Evolutionary conservation across 23 red algal genomes (phyloP).

Genomic region (Agarophyton chilense): DNA sequence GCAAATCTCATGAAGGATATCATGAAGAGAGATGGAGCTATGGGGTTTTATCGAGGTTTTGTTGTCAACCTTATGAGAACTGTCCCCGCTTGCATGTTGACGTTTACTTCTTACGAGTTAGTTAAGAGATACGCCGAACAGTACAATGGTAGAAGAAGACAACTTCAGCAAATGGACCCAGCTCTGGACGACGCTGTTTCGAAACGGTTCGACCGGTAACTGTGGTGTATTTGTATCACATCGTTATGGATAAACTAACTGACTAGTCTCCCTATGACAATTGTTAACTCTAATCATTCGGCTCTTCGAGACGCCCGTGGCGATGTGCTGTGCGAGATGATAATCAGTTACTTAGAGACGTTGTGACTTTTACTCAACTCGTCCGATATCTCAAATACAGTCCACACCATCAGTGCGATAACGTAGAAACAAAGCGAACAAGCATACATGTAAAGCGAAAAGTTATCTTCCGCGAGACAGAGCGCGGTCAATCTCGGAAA

Average conservation of each 20-base stretch:
- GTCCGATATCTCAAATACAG: neutral
- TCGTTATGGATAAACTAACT: slow-evolving; percentile 2
- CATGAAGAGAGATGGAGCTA: slow-evolving; percentile 60
- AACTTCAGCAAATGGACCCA: slow-evolving; percentile 16
- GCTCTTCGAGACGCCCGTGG: no score
- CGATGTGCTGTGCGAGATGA: no score
- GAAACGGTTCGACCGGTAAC: neutral
- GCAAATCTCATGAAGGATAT: slow-evolving; percentile 65
- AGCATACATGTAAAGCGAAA: neutral
- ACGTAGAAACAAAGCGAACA: neutral
- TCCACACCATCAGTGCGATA: neutral
- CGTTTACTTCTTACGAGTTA: slow-evolving; percentile 92
- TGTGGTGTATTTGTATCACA: neutral
- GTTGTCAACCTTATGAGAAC: slow-evolving; percentile 84
- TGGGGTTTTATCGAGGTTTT: slow-evolving; percentile 91
- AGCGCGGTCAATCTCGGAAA: slow-evolving; percentile 89
- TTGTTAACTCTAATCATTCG: neutral
- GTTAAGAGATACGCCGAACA: slow-evolving; percentile 71
- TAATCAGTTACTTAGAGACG: neutral
- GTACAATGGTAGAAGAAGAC: slow-evolving; percentile 28
- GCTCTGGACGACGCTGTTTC: slow-evolving; percentile 15
- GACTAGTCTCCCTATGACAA: neutral
- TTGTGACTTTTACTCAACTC: neutral
- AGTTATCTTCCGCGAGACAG: slow-evolving; percentile 84
- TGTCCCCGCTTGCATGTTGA: slow-evolving; percentile 89